Evolutionary conservation across 805 yeast genomes (phyloP), one percentile per base, ranked within the genome.

Genomic region (Hanseniaspora mollemarum): DNA sequence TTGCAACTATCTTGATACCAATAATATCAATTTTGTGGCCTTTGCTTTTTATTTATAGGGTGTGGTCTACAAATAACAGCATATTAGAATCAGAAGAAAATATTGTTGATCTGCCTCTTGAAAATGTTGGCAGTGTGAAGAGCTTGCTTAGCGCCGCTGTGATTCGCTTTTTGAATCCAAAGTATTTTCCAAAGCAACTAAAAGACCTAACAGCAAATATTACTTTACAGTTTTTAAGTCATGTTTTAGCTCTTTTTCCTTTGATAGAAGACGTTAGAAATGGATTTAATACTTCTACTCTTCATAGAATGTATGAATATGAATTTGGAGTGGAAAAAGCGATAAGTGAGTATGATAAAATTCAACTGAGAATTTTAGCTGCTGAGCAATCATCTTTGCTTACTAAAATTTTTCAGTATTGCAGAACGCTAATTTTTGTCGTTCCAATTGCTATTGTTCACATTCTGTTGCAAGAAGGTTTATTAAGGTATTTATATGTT

Each of bases 281-380:
- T 37, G 50, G 32, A 6, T 46, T 46, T 22, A 16, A 25, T 25
- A 15, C 13, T 3, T 39, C 43, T 4, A 39, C 43, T 25, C 32
- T 25, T 5, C 43, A 46, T 16, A 46, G 38, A 38, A 46, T 46
- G 43, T 46, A 46, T 22, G 50, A 46, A 38, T 46, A 38, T 39
- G 12, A 19, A 22, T 31, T 37, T 46, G 50, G 50, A 8, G 5
- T 24, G 2, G 43, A 38, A 12, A 16, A 22, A 5, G 50, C 50
- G 3, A 31, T 22, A 9, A 22, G 10, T 3, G 38, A 31, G 18
- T 39, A 28, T 16, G 28, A 38, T 10, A 22, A 19, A 3, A 19
- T 24, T 43, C 1, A 18, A 13, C 13, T 16, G 15, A 12, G 3
- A 35, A 35, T 16, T 12, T 16, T 9, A 16, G 38, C 3, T 15